Conservation (phyloP, 2,329 filamentous ascomycete species). For the Apiospora phragmitis region DNA sequence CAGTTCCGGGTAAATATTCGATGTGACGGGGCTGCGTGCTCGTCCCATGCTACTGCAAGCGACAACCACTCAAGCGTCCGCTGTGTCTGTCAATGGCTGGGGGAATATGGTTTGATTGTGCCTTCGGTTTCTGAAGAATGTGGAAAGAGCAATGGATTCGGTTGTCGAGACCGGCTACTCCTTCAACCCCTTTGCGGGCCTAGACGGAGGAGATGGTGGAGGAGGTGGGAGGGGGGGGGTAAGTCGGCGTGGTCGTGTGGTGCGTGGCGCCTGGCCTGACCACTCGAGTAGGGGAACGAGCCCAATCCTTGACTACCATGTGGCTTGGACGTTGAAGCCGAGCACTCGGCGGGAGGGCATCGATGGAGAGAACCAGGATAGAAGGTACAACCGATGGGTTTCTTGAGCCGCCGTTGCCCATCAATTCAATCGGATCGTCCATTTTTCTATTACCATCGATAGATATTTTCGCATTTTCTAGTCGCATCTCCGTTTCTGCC, state of each 20-base stretch:
- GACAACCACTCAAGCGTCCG: neutral
- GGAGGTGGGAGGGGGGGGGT: neutral
- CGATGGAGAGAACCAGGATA: neutral
- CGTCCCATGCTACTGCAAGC: neutral
- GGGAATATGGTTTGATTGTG: neutral
- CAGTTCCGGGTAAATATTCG: neutral
- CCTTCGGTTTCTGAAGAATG: neutral
- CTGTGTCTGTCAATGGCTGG: neutral
- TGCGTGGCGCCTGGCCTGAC: neutral
- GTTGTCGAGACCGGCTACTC: neutral
- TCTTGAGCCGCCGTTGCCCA: conserved; percentile 3
- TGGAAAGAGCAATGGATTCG: neutral
- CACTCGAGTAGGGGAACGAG: neutral
- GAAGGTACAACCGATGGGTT: neutral
- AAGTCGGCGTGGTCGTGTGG: neutral
- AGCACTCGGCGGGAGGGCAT: neutral
- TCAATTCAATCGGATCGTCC: neutral
- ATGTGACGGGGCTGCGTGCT: neutral
- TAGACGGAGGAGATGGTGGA: neutral
- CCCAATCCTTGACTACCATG: neutral
- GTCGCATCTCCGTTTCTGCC: neutral
- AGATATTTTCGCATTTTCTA: neutral
- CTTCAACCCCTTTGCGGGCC: neutral
- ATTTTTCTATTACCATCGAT: neutral
- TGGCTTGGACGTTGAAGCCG: neutral